These are phyloP conservation scores for Malus domestica DNA, from an alignment of 306 rosid species.

Conservation along the genomic window DNA sequence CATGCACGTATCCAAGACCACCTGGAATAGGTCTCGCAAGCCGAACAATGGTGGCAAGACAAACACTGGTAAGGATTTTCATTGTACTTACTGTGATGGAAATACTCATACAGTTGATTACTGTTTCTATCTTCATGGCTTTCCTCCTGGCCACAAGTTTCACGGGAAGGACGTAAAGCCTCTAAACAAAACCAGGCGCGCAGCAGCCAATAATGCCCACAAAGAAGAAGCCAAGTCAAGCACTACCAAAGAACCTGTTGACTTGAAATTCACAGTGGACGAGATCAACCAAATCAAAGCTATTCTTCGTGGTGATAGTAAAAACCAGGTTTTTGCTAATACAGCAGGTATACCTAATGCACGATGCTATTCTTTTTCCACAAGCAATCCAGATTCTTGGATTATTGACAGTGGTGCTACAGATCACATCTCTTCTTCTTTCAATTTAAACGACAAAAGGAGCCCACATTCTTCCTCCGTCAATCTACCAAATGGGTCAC, in stretches of 20 bases:
- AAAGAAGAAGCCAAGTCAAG: too few species aligned
- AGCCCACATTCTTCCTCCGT: not conserved
- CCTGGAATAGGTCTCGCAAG: not conserved
- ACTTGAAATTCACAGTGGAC: not conserved
- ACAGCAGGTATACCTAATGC: not conserved
- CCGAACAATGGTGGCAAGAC: too few species aligned
- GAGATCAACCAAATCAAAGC: not conserved
- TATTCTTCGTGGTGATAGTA: not conserved
- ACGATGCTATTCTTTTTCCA: too few species aligned
- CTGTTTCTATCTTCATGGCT: not conserved
- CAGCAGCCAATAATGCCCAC: too few species aligned
- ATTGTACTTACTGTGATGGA: not conserved
- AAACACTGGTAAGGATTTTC: not conserved
- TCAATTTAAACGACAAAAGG: not conserved
- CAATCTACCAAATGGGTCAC: not conserved
- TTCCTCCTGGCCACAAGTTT: too few species aligned
- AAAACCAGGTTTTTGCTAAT: not conserved
- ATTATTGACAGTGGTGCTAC: not conserved
- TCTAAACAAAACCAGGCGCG: too few species aligned
- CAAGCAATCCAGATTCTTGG: not conserved
- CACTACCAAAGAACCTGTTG: not conserved
- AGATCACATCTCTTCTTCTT: not conserved
- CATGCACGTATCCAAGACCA: not conserved
- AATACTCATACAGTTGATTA: not conserved
- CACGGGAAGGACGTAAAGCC: too few species aligned